Evolutionary conservation across 768 basidiomycete species (phyloP).

Genomic region (Mycena venus): DNA sequence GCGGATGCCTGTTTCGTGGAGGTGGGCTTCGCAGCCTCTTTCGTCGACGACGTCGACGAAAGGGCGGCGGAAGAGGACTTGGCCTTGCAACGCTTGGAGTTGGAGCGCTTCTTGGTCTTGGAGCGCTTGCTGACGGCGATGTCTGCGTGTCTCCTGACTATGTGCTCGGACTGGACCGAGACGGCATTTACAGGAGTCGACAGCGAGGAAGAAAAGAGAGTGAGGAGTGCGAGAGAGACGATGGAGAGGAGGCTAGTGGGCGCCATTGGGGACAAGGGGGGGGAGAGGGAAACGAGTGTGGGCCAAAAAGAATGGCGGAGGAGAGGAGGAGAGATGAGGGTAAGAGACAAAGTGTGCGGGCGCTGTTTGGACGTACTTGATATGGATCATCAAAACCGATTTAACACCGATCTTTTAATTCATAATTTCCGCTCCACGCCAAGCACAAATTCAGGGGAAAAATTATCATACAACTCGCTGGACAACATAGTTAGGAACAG

Average conservation of each 20-base stretch:
- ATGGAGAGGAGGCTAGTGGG: conserved; percentile 67
- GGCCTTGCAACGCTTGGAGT: conserved; percentile 69
- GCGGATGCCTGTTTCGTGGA: conserved; percentile 19
- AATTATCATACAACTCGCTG: no score
- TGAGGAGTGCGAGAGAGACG: conserved; percentile 69
- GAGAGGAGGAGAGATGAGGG: conserved; percentile 21
- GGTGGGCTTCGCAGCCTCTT: conserved; percentile 31
- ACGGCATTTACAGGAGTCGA: conserved; percentile 67
- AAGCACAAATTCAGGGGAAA: no score
- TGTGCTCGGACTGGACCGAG: conserved; percentile 53
- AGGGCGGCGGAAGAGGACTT: conserved; percentile 51
- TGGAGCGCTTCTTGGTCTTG: conserved; percentile 56
- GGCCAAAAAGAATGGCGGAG: conserved; percentile 24
- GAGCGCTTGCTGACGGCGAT: conserved; percentile 47
- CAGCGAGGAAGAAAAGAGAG: conserved; percentile 67
- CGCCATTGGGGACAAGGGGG: conserved; percentile 57
- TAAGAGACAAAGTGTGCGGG: conserved; percentile 1
- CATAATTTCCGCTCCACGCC: no score
- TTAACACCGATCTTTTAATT: no score
- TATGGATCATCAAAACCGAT: no score
- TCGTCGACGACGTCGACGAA: conserved; percentile 35
- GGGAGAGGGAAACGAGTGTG: conserved; percentile 34
- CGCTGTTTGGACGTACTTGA: background rate
- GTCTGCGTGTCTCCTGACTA: conserved; percentile 53
- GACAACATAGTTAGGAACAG: no score